Conservation (phyloP, 1,284 basidiomycete genomes). For the Hymenochaete sp. region DNA sequence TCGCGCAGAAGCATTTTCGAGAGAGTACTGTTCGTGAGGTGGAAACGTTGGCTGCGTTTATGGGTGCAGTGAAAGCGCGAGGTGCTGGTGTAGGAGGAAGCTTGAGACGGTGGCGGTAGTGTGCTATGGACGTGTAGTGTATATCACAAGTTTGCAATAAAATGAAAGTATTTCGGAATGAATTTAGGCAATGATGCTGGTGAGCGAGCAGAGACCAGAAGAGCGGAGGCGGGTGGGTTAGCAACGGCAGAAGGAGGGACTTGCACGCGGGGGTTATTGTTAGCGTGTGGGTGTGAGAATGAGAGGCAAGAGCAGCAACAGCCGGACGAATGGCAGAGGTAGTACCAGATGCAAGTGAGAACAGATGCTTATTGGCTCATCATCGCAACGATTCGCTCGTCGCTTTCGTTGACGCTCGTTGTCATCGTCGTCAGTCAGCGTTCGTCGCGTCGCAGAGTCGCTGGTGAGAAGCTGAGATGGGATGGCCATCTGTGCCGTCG, state of each 20-base stretch:
- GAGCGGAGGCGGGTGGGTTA: too few relatives aligned
- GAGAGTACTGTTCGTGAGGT: conserved; percentile 57
- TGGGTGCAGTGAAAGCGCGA: conserved; percentile 63
- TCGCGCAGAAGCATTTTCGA: conserved; percentile 63
- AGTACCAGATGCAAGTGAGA: too few relatives aligned
- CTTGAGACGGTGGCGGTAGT: too few relatives aligned
- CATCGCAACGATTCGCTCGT: background rate
- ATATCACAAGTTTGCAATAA: too few relatives aligned
- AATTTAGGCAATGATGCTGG: too few relatives aligned
- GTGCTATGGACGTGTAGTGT: too few relatives aligned
- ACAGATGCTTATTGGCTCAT: too few relatives aligned
- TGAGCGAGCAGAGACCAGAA: too few relatives aligned
- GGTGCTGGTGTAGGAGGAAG: conserved; percentile 30
- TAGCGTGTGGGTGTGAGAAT: background rate
- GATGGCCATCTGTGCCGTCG: conserved; percentile 10
- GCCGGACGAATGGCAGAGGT: background rate
- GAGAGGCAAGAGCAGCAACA: background rate
- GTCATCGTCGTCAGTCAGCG: conserved; percentile 1
- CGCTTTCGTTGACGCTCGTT: conserved; percentile 1
- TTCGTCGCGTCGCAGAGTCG: background rate
- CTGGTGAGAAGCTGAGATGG: background rate
- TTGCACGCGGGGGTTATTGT: too few relatives aligned
- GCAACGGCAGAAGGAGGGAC: too few relatives aligned
- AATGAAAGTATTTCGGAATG: too few relatives aligned
- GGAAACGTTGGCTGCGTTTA: conserved; percentile 70